A percentile compares a stretch with the other conserved stretches of the same genome.
Conservation (phyloP, 768 basidiomycete species). For the Tylopilus felleus region DNA sequence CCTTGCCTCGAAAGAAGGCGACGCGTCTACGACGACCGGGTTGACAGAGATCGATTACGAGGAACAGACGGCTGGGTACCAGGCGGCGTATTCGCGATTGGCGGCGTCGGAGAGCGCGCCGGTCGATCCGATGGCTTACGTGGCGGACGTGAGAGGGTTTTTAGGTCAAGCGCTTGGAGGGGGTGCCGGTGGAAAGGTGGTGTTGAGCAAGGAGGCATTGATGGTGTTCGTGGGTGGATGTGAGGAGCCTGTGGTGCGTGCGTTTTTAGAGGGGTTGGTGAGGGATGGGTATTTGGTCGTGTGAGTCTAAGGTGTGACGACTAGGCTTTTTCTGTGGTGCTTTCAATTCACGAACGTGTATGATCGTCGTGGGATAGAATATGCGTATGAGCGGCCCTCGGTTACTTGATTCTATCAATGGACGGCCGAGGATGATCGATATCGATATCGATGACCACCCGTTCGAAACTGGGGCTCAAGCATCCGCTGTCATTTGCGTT, state of each 20-base stretch:
- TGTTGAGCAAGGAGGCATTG: slow-evolving; percentile 17
- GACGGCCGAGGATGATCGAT: too few species aligned
- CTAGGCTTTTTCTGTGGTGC: background rate
- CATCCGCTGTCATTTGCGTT: too few species aligned
- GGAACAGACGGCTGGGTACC: slow-evolving; percentile 87
- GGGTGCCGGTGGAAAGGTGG: background rate
- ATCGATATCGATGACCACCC: too few species aligned
- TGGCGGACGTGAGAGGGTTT: slow-evolving; percentile 53
- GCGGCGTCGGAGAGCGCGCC: slow-evolving; percentile 69
- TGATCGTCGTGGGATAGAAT: too few species aligned
- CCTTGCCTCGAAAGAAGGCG: slow-evolving; percentile 35
- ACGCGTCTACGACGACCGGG: slow-evolving; percentile 15
- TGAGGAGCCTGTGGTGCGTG: slow-evolving; percentile 19
- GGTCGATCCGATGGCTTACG: slow-evolving; percentile 60
- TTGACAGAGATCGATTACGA: slow-evolving; percentile 84
- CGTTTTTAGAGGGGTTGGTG: slow-evolving; percentile 33
- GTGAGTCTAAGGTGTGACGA: background rate
- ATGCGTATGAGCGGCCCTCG: too few species aligned
- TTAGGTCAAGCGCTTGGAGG: slow-evolving; percentile 41
- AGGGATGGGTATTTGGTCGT: slow-evolving; percentile 29
- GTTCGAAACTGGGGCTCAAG: too few species aligned
- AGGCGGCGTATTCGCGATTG: slow-evolving; percentile 88
- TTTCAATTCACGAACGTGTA: too few species aligned
- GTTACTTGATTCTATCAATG: too few species aligned
- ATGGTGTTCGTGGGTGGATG: slow-evolving; percentile 20